Conservation (phyloP, 2,329 filamentous ascomycete genomes). For the Ophiognomonia clavigignenti-juglandacearum region DNA sequence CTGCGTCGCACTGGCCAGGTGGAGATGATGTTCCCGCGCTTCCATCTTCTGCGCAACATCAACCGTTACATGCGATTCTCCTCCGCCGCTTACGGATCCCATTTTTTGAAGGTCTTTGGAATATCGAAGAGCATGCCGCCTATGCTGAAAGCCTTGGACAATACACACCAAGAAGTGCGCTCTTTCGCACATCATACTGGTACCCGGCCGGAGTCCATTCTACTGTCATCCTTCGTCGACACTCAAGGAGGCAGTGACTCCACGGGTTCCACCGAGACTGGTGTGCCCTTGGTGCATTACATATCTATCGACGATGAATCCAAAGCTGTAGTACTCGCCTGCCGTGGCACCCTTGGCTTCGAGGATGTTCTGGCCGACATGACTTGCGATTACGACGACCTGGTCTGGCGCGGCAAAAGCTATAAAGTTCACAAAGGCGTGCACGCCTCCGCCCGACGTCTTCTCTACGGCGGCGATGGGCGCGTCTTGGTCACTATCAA, state of each 20-base stretch:
- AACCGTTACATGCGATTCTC: conserved; percentile 62
- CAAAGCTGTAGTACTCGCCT: conserved; percentile 67
- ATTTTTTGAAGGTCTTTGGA: conserved; percentile 58
- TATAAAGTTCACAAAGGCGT: conserved; percentile 74
- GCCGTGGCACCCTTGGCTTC: conserved; percentile 67
- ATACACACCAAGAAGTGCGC: conserved; percentile 55
- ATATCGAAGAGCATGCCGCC: conserved; percentile 47
- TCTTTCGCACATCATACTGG: conserved; percentile 61
- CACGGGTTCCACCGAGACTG: conserved; percentile 58
- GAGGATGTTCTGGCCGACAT: conserved; percentile 70
- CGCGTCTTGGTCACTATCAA: conserved; percentile 62
- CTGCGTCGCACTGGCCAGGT: conserved; percentile 49
- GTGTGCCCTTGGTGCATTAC: conserved; percentile 68
- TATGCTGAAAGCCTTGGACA: conserved; percentile 35
- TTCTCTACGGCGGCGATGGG: conserved; percentile 64
- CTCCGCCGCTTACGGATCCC: conserved; percentile 61
- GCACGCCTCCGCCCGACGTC: conserved; percentile 63
- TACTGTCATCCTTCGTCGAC: conserved; percentile 68
- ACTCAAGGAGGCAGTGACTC: conserved; percentile 62
- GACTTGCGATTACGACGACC: conserved; percentile 67
- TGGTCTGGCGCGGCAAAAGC: conserved; percentile 56
- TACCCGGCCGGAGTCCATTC: conserved; percentile 50
- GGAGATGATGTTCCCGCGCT: conserved; percentile 53
- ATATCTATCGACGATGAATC: conserved; percentile 67
- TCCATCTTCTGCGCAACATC: conserved; percentile 57